Conservation (phyloP, 176 grass and related monocot species). For the Elymus sibiricus region DNA sequence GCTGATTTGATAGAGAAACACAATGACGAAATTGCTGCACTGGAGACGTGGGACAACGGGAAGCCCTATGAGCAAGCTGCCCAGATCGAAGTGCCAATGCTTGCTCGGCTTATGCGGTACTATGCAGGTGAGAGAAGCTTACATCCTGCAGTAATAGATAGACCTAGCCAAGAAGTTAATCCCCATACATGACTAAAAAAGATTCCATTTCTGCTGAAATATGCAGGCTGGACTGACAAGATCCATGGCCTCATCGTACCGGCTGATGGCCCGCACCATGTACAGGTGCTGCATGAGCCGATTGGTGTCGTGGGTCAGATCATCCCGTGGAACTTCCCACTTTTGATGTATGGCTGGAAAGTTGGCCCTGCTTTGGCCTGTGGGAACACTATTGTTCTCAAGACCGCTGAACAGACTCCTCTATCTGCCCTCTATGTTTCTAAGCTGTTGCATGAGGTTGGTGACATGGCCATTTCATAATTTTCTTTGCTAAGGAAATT, state of each 20-base stretch:
- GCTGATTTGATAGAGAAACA: constrained; percentile 95
- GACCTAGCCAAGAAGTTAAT: not conserved
- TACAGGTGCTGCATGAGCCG: constrained; percentile 85
- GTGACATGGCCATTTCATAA: not conserved
- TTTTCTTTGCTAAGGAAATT: not conserved
- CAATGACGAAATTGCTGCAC: constrained; percentile 85
- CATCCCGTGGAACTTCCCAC: constrained; percentile 98
- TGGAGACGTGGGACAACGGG: constrained; percentile 98
- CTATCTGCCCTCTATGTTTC: constrained; percentile 66
- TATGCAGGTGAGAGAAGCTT: constrained; percentile 59
- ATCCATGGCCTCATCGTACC: constrained; percentile 91
- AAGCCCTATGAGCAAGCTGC: constrained; percentile 91
- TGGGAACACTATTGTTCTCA: constrained; percentile 84
- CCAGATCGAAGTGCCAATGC: constrained; percentile 64
- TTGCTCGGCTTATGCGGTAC: constrained; percentile 84
- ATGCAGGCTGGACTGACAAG: constrained; percentile 83
- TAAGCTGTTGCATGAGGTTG: constrained; percentile 85
- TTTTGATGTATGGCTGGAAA: constrained; percentile 94
- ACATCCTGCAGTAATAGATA: not conserved
- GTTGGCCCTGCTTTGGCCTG: constrained; percentile 92
- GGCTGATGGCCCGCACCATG: constrained; percentile 82
- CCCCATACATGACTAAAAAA: not conserved
- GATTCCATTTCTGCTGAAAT: not conserved
- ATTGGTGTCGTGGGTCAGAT: constrained; percentile 88
- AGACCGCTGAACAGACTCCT: constrained; percentile 95